Base-by-base conservation (phyloP, 768 basidiomycete genomes). In the Megacollybia marginata region DNA sequence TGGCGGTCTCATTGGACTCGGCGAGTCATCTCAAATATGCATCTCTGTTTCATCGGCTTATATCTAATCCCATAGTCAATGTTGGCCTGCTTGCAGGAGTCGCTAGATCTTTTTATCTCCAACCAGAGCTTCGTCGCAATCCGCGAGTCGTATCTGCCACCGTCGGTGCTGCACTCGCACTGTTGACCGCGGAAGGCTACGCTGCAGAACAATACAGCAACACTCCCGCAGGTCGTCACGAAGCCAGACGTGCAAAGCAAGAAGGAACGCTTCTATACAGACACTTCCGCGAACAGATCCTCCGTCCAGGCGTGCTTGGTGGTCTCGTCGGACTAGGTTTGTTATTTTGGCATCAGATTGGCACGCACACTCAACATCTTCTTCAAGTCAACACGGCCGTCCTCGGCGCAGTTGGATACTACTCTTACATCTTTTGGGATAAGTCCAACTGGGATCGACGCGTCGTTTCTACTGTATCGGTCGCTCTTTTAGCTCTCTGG, bases 1-100 rank as follows among this genome's bases (percentile, higher is more conserved):
- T 9, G 84, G 88, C 23, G 87, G 88, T 40, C 66, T 88, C 28
- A 56, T 89, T 52, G 86, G 86, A 40, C 61, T 89, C 42, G 73
- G 87, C 86, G 54, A 15, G 76, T 69, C n/a, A 8, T 15, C 32
- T 23, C 31, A 42, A 47, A 10, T 44, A 35, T 38, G 33, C 11
- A 5, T 33, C 16, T 33, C 28, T 47, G 10, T 49, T 47, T 33
- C n/a, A 13, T 32, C n/a, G n/a, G n/a, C n/a, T n/a, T n/a, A n/a
- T n/a, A 20, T 16, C 23, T 18, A 31, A 11, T 33, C 19, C 47
- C 32, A 34, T n/a, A 35, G 86, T 85, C 44, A 90, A 90, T 63
- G 66, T 89, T 54, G 87, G 87, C 16, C 64, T 89, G 16, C 57
- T 89, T 23, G 76, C 77, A 1, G 75, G 77, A 9, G 69, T 79